Percentiles rank a stretch among this genome's conserved stretches.
Evolutionary conservation across 2,329 filamentous ascomycete species (phyloP).

Genomic region (Shiraia bambusicola): DNA sequence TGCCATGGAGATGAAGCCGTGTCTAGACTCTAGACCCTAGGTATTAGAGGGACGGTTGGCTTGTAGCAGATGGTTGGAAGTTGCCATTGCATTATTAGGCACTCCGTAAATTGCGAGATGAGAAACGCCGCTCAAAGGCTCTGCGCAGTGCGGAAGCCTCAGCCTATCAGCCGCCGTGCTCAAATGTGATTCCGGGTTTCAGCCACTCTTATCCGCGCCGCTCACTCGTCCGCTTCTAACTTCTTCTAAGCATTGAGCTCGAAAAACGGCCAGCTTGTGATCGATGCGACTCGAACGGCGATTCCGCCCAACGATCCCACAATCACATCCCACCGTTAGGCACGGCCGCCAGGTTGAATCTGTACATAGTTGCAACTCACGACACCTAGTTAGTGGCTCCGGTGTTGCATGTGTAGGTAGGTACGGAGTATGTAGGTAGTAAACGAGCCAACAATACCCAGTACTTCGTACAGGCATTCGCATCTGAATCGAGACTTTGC

Average conservation of each 20-base stretch:
- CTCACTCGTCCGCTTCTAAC: slow-evolving; percentile 17
- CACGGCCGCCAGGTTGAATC: slow-evolving; percentile 17
- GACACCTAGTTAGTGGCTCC: no score
- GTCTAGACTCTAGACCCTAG: background rate
- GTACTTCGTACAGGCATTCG: background rate
- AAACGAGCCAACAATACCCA: no score
- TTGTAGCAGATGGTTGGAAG: slow-evolving; percentile 3
- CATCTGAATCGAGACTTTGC: slow-evolving; percentile 1
- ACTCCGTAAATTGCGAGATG: slow-evolving; percentile 22
- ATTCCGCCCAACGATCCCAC: slow-evolving; percentile 25
- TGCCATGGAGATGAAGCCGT: slow-evolving; percentile 4
- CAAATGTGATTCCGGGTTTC: slow-evolving; percentile 30
- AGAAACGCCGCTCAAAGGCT: slow-evolving; percentile 5
- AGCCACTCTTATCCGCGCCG: slow-evolving; percentile 24
- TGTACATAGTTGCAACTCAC: no score
- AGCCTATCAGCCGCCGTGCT: slow-evolving; percentile 18
- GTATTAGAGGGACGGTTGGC: slow-evolving; percentile 5
- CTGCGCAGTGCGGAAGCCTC: slow-evolving; percentile 5
- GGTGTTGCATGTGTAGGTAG: background rate
- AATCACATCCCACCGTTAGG: slow-evolving; percentile 20
- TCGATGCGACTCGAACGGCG: slow-evolving; percentile 18
- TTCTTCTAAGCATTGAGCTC: slow-evolving; percentile 10
- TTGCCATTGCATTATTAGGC: slow-evolving; percentile 10
- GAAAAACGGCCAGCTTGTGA: slow-evolving; percentile 24
- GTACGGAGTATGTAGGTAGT: background rate